Conservation (phyloP, 2,329 filamentous ascomycete species). For the Aureobasidium leucospermi region DNA sequence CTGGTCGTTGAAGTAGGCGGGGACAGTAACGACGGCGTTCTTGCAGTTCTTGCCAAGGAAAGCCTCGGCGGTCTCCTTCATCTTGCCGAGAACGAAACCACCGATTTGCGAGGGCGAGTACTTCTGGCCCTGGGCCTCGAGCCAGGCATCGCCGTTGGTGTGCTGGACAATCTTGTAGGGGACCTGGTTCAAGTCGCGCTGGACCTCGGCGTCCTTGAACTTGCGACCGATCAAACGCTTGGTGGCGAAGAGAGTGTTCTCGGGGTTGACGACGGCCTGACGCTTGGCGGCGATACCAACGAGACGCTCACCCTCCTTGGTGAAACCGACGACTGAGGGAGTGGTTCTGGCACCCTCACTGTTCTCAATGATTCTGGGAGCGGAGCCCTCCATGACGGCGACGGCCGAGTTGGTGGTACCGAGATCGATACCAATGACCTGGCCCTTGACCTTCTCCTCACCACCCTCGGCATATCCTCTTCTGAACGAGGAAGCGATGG, state of each 20-base stretch:
- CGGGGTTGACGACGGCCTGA: conserved; percentile 98
- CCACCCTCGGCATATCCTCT: conserved; percentile 64
- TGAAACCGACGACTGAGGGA: conserved; percentile 98
- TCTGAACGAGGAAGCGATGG: conserved; percentile 65
- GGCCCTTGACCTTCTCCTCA: conserved; percentile 92
- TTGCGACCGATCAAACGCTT: conserved; percentile 98
- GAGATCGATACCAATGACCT: conserved; percentile 99
- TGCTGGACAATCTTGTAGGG: conserved; percentile 97
- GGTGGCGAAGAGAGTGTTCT: conserved; percentile 98
- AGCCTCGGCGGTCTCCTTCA: conserved; percentile 98
- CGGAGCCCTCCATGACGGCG: conserved; percentile 97
- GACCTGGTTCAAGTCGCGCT: conserved; percentile 98
- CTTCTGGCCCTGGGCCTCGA: conserved; percentile 88
- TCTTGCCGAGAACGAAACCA: conserved; percentile 98
- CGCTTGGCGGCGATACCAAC: conserved; percentile 99
- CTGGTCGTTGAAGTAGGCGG: conserved; percentile 99
- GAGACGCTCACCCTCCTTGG: conserved; percentile 89
- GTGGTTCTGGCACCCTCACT: conserved; percentile 99
- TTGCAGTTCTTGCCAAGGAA: conserved; percentile 98
- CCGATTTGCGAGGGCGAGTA: conserved; percentile 99
- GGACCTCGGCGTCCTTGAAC: conserved; percentile 91
- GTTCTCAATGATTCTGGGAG: conserved; percentile 98
- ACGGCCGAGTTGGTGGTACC: conserved; percentile 99
- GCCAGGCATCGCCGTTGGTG: conserved; percentile 87
- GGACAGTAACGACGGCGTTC: conserved; percentile 98